phyloP scores from a whole-genome alignment of 139 green algal genomes.

The Coelastrella sp. region DNA sequence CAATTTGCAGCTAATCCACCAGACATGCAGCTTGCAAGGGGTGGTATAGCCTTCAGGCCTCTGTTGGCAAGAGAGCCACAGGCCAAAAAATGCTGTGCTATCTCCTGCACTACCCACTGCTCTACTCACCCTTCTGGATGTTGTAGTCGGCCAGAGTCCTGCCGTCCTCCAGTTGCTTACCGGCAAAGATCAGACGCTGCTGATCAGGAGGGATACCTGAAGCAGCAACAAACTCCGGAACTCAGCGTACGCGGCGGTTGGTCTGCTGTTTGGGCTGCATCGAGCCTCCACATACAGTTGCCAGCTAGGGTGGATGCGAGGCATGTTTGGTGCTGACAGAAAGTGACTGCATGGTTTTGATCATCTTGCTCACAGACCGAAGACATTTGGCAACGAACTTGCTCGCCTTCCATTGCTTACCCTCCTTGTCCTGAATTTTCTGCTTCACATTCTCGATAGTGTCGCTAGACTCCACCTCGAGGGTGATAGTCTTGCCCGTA shows the following conservation, averaged over 20 bases:
- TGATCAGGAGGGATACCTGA: slow-evolving; percentile 93
- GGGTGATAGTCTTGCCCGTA: slow-evolving; percentile 95
- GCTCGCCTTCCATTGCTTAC: slow-evolving; percentile 38
- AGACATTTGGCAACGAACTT: background rate
- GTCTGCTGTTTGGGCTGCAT: background rate
- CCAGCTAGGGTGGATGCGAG: background rate
- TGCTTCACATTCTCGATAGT: slow-evolving; percentile 89
- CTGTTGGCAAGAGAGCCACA: too few relatives aligned
- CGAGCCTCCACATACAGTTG: background rate
- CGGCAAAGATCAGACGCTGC: slow-evolving; percentile 97
- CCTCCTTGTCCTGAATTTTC: slow-evolving; percentile 81
- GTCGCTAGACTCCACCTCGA: slow-evolving; percentile 87
- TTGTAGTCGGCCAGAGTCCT: slow-evolving; percentile 98
- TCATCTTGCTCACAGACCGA: too few relatives aligned
- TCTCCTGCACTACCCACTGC: background rate
- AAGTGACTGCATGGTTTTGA: too few relatives aligned
- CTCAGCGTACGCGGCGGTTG: background rate
- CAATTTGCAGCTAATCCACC: too few relatives aligned
- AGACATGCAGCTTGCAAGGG: too few relatives aligned
- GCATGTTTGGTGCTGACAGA: background rate
- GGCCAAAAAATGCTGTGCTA: too few relatives aligned
- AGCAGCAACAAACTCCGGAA: background rate
- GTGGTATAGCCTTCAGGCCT: too few relatives aligned
- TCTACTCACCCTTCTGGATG: slow-evolving; percentile 92
- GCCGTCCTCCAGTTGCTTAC: slow-evolving; percentile 97